Percentiles rank a stretch among this genome's conserved stretches.
phyloP scores from a whole-genome alignment of 495 filamentous ascomycete genomes.

The Neurospora tetrasperma region DNA sequence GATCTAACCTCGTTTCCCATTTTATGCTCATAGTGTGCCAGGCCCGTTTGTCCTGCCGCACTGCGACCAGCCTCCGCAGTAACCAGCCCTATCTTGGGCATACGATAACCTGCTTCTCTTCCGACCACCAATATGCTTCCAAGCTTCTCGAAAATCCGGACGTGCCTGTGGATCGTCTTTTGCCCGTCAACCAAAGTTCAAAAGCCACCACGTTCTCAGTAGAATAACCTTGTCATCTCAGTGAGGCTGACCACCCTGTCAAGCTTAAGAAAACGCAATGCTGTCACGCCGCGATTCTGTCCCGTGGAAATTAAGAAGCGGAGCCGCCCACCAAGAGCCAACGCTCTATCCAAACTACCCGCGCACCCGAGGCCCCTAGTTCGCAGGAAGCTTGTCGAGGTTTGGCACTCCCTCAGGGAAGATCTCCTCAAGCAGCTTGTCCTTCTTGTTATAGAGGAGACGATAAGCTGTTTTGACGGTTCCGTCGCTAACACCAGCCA shows the following conservation, averaged over 20 bases:
- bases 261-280: background rate
- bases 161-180: background rate
- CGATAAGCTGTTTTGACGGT: constrained; percentile 95
- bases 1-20: background rate
- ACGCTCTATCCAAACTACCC: background rate
- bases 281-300: background rate
- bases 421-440: constrained; percentile 66
- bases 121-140: background rate
- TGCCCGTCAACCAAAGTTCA: background rate
- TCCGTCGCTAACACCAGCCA: constrained; percentile 85
- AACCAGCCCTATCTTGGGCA: background rate
- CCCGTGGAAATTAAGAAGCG: background rate
- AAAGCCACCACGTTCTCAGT: background rate
- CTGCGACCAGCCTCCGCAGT: background rate
- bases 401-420: constrained; percentile 57
- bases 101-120: background rate
- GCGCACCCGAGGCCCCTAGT: constrained; percentile 10
- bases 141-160: background rate
- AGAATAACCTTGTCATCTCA: background rate
- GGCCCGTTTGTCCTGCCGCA: background rate
- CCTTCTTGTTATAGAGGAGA: constrained; percentile 61
- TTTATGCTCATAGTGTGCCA: background rate
- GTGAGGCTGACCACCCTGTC: background rate
- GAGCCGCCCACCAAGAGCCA: background rate
- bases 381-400: constrained; percentile 53